Conservation (phyloP, 805 yeast genomes). For the Kluyveromyces nonfermentans region DNA sequence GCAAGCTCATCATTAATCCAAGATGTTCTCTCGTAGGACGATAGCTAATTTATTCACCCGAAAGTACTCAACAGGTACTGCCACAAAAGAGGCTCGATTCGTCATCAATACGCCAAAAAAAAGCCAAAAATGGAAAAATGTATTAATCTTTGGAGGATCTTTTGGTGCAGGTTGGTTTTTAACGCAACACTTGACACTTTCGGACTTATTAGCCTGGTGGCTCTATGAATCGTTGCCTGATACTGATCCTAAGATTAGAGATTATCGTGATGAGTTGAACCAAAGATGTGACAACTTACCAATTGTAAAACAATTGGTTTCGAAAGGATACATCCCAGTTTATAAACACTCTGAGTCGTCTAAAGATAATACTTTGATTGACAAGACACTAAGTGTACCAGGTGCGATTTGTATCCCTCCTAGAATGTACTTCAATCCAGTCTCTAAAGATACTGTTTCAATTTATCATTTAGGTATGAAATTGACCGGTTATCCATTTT, state of each 20-base stretch:
- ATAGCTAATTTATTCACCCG: not conserved
- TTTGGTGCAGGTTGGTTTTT: conserved; percentile 25
- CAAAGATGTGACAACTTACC: conserved; percentile 40
- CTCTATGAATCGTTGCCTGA: conserved; percentile 24
- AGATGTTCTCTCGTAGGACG: not conserved
- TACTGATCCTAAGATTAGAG: conserved; percentile 21
- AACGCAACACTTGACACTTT: conserved; percentile 28
- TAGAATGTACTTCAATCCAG: conserved; percentile 48
- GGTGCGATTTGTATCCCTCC: conserved; percentile 79
- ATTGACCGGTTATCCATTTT: conserved; percentile 77
- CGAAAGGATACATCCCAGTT: conserved; percentile 30
- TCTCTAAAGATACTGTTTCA: conserved; percentile 50
- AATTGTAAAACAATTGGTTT: conserved; percentile 39
- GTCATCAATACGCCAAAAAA: conserved; percentile 3
- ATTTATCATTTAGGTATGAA: conserved; percentile 70
- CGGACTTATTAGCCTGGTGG: conserved; percentile 29
- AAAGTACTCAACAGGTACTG: not conserved
- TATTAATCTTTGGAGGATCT: conserved; percentile 22
- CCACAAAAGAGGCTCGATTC: not conserved
- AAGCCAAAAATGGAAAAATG: conserved; percentile 17
- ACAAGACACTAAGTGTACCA: conserved; percentile 48
- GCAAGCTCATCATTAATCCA: not conserved
- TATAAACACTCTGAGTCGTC: conserved; percentile 24
- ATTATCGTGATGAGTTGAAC: conserved; percentile 32
- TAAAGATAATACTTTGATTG: conserved; percentile 40